Base-by-base conservation (phyloP, 768 basidiomycete genomes). In the Trametes elegans region DNA sequence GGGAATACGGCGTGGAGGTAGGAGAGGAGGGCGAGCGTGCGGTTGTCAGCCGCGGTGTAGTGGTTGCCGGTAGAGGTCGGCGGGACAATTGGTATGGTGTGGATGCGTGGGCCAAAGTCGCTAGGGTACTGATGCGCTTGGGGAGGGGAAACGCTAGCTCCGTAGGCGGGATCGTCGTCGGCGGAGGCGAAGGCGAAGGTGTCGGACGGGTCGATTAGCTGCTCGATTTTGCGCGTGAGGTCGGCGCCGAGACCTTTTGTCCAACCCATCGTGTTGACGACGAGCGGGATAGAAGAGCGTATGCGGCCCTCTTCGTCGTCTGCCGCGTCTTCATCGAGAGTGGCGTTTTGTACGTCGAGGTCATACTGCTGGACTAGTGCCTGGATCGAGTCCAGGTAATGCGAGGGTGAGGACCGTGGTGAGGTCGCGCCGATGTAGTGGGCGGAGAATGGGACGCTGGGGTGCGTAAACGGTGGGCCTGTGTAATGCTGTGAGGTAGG, bases 221-320 rank as follows among this genome's bases (percentile, higher is more conserved):
- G 79, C 61, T 94, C 86, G 43, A 99, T 86, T 58, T 80, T 80
- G 13, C 66, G 67, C 2, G 83, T 80, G 10, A 98, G 72, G 62
- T 96, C 90, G 14, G 83, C 86, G 3, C 96, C 96, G 3, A 97
- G 81, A 7, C 96, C 96, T 68, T 95, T 98, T 5, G 81, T 81
- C 96, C 96, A 99, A 2, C 96, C 96, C 84, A 96, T 95, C 0
- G 91, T 98, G 67, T 98, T 99, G 48, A 98, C 81, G 14, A 98
- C 82, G 16, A 98, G 80, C 0, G 96, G 96, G 5, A 94, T 81
- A 24, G 71, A 57, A 44, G 87, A 83, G 6, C 66, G 62, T 21
- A 87, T 77, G 36, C 80, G 76, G 5, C 71, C 69, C 3, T 69
- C 67, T 7, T 67, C 66, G 14, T 59, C 54, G 18, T 62, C 63